Conservation (phyloP, 2,329 filamentous ascomycete species). For the Trichothecium roseum region DNA sequence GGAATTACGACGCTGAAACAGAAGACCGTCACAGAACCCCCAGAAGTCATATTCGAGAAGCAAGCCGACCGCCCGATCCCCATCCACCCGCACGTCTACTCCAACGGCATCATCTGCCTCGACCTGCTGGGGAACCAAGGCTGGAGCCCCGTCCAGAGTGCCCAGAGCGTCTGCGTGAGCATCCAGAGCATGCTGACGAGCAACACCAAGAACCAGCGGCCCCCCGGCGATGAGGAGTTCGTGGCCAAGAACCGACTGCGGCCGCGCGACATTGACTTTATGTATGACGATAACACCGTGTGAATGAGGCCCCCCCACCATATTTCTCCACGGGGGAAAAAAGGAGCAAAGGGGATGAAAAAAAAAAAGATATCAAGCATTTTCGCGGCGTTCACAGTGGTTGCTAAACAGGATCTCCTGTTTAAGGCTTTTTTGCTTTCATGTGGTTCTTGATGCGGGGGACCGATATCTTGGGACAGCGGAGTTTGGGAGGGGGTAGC, state of each 20-base stretch:
- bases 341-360: background rate
- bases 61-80: slow-evolving; percentile 61
- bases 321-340: background rate
- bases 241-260: slow-evolving; percentile 68
- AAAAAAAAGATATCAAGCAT: background rate
- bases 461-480: too few relatives aligned
- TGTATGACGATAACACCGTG: slow-evolving; percentile 84
- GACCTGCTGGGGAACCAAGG: slow-evolving; percentile 80
- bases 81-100: slow-evolving; percentile 96
- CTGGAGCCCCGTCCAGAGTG: slow-evolving; percentile 95
- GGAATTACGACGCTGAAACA: background rate
- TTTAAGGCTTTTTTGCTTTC: too few relatives aligned
- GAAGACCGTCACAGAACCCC: slow-evolving; percentile 54
- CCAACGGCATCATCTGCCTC: slow-evolving; percentile 96
- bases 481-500: too few relatives aligned
- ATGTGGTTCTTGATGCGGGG: too few relatives aligned
- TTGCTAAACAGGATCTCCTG: too few relatives aligned
- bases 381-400: too few relatives aligned
- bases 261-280: slow-evolving; percentile 83
- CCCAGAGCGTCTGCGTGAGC: slow-evolving; percentile 94
- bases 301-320: too few relatives aligned
- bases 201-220: slow-evolving; percentile 83
- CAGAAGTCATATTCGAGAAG: slow-evolving; percentile 82
- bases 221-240: slow-evolving; percentile 83
- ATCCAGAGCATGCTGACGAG: slow-evolving; percentile 97